Evolutionary conservation across 2,329 filamentous ascomycete species (phyloP), one percentile per base, ranked within the genome.

Genomic region (Corinectria fuckeliana): DNA sequence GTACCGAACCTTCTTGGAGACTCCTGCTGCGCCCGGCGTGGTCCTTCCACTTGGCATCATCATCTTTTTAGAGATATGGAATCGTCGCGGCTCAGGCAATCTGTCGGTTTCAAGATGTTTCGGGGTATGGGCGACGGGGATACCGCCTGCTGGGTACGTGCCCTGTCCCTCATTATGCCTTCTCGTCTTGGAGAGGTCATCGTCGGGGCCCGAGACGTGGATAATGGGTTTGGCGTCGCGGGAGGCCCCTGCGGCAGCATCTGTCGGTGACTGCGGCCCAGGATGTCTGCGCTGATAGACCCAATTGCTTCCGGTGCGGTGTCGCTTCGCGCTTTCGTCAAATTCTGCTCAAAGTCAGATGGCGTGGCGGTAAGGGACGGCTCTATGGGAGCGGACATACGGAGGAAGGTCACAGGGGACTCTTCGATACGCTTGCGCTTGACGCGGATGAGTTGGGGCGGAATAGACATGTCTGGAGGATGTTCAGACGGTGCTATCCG

Each of bases 341-440:
- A 87, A 77, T 48, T 83, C 83, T 85, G 56, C 45, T 49, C 32
- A 20, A 52, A 56, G 65, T 70, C 59, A 68, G 67, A 56, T 44
- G 16, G 42, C 34, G 56, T 49, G 11, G 16, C 48, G 44, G 42
- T 32, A 26, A 57, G 56, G 47, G 36, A 34, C 50, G 45, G 49
- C 14, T 16, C 26, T n/a, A 21, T 45, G 32, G 50, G 50, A 58
- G 20, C 48, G 52, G 49, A 75, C 81, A 62, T 69, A 87, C 84
- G 80, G 45, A 87, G 79, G 66, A 84, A 85, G 52, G 83, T 80
- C 50, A 87, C 81, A 3, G 84, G 82, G 11, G 77, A 75, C 58
- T 84, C 80, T 14, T 81, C 82, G 50, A 80, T 81, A 38, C 83
- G 81, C 75, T 87, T 87, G 69, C 85, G 84, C 78, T 87, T 87